phyloP scores from a whole-genome alignment of 805 yeast genomes.

The Millerago galiae region DNA sequence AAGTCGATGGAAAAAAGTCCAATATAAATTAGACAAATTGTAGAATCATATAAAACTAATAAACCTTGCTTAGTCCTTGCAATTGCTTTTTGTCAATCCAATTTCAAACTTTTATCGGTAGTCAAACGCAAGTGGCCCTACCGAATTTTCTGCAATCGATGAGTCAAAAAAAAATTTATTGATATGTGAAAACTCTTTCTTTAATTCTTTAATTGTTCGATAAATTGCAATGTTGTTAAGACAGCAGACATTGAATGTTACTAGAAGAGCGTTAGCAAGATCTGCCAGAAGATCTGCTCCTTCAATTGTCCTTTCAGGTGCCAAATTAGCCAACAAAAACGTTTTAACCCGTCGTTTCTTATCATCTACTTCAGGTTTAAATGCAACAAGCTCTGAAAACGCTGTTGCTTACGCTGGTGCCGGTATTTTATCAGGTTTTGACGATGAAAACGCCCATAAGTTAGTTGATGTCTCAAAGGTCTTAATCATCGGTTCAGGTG shows the following conservation, averaged over 20 bases:
- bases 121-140: too few relatives aligned
- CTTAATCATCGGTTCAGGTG: slow-evolving; percentile 94
- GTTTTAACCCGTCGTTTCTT: slow-evolving; percentile 9
- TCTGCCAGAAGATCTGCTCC: slow-evolving; percentile 4
- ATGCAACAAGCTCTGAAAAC: slow-evolving; percentile 14
- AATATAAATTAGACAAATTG: too few relatives aligned
- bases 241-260: slow-evolving; percentile 21
- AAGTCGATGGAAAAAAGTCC: neutral
- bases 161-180: neutral
- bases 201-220: neutral
- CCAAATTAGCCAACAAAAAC: slow-evolving; percentile 5
- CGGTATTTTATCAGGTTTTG: slow-evolving; percentile 48
- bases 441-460: slow-evolving; percentile 53
- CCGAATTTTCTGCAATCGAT: neutral
- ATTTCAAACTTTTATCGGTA: too few relatives aligned
- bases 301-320: slow-evolving; percentile 10
- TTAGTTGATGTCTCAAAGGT: slow-evolving; percentile 84
- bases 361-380: slow-evolving; percentile 15
- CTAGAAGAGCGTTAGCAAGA: slow-evolving; percentile 18
- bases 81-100: too few relatives aligned
- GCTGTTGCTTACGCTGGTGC: slow-evolving; percentile 52
- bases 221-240: slow-evolving; percentile 18
- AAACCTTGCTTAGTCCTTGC: too few relatives aligned
- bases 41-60: too few relatives aligned
- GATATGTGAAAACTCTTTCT: neutral